Percentiles rank a stretch among this genome's conserved stretches.
Evolutionary conservation across 1,139 yeast species (phyloP).

Genomic region (Suzukiozyma palmioleophila): DNA sequence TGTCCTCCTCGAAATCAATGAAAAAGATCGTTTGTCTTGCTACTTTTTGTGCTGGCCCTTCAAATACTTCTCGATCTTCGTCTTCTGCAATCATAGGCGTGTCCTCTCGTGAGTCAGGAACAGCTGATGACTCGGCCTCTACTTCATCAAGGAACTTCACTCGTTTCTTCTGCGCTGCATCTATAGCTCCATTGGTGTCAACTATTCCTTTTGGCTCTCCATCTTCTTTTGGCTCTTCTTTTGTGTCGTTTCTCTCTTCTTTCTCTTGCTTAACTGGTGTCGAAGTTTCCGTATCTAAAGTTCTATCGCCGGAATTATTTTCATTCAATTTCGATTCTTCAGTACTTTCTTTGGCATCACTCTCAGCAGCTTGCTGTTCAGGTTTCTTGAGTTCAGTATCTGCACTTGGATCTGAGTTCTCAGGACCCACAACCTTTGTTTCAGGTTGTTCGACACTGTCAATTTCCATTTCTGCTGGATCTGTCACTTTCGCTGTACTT

Average conservation of each 20-base stretch:
- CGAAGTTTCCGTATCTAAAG: no score
- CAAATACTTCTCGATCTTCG: conserved; percentile 31
- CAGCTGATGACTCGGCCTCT: conserved; percentile 5
- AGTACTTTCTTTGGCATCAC: conserved; percentile 1
- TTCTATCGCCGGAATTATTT: background rate
- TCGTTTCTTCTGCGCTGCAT: conserved; percentile 11
- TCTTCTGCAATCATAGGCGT: conserved; percentile 7
- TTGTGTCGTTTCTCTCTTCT: background rate
- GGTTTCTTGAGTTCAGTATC: conserved; percentile 2
- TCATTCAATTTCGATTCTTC: conserved; percentile 3
- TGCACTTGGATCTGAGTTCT: conserved; percentile 1
- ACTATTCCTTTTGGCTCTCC: background rate
- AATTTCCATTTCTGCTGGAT: conserved; percentile 1
- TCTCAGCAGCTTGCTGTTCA: conserved; percentile 2
- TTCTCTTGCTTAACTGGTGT: background rate
- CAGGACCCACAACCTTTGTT: no score
- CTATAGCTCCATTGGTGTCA: background rate
- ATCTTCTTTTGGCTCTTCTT: background rate
- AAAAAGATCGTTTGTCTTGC: conserved; percentile 47
- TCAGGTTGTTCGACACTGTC: conserved; percentile 4
- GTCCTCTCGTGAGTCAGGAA: conserved; percentile 7
- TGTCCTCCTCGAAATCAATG: conserved; percentile 40
- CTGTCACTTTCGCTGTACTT: conserved; percentile 4
- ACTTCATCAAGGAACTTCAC: conserved; percentile 30
- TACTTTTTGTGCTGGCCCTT: conserved; percentile 64